Evolutionary conservation across 2,329 filamentous ascomycete genomes (phyloP), one percentile per base, ranked within the genome.

Genomic region (Alternaria rosae): DNA sequence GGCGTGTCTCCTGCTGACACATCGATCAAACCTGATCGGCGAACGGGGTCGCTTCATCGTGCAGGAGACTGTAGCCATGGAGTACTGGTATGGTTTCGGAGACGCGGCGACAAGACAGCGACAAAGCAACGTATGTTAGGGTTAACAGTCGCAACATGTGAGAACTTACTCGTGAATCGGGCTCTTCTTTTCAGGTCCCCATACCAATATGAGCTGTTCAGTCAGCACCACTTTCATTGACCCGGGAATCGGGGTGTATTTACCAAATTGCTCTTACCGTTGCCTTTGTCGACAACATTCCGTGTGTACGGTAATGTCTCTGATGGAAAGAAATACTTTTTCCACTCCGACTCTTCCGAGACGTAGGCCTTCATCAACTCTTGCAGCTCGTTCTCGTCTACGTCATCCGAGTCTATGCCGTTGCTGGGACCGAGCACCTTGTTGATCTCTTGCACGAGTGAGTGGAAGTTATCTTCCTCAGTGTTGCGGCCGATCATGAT

Each of bases 281-380:
- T 97, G 3, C 93, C 92, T 76, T 93, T 91, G 73, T 97, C 92
- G 45, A 97, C 93, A 5, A 97, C 86, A 76, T 97, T 97, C 57
- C 94, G 84, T 12, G 94, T 97, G 78, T 97, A 97, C 1, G 87
- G 86, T 71, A 89, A 85, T 66, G 84, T 88, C 17, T 81, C 70
- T 72, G 97, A 91, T n/a, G 85, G 86, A 70, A 94, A 86, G 26
- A 91, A 92, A 80, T 92, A 97, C 65, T 84, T 85, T 55, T 82
- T 76, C 94, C 94, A 97, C 57, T 94, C 89, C 25, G 82, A 78
- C 58, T 89, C 84, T 41, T 87, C 82, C 48, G 91, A 92, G 53
- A 85, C 78, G 79, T 97, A 97, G 26, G 86, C 81, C 59, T 87
- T 81, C 92, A 97, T 96, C 66, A 94, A 79, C 25, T 83, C 81